These are phyloP conservation scores for Nannizzia gypsea DNA, from an alignment of 2,329 filamentous ascomycete species.

Conservation along the genomic window DNA sequence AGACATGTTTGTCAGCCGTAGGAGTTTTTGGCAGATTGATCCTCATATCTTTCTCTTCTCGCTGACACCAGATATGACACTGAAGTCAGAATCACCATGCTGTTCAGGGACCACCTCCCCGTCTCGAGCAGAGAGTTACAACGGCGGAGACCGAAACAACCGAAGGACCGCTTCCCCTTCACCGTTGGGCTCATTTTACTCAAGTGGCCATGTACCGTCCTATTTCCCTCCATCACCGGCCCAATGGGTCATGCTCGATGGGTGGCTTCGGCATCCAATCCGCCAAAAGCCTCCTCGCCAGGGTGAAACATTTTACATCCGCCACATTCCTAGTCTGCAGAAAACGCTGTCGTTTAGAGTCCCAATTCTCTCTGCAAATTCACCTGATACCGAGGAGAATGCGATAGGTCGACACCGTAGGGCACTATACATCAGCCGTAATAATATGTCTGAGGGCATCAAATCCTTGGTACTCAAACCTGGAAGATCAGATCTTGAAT, in stretches of 20 bases:
- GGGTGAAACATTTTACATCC: conserved; percentile 81
- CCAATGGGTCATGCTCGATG: conserved; percentile 67
- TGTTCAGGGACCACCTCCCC: neutral
- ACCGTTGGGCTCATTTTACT: conserved; percentile 58
- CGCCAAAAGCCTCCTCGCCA: conserved; percentile 80
- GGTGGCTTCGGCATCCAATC: conserved; percentile 64
- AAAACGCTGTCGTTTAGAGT: conserved; percentile 86
- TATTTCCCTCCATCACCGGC: conserved; percentile 78
- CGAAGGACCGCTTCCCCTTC: neutral
- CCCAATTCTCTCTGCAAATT: conserved; percentile 53
- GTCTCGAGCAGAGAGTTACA: neutral
- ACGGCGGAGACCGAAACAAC: neutral
- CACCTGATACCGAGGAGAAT: conserved; percentile 36
- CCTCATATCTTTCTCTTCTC: conserved; percentile 80
- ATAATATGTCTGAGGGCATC: conserved; percentile 23
- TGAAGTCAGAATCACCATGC: conserved; percentile 17
- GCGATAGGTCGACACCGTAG: conserved; percentile 18
- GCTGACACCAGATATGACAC: conserved; percentile 48
- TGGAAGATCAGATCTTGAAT: conserved; percentile 45
- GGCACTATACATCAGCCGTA: conserved; percentile 17
- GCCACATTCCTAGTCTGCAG: conserved; percentile 67
- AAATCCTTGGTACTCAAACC: neutral
- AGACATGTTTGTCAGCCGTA: conserved; percentile 67
- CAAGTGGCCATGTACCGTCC: conserved; percentile 73
- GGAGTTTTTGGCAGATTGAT: conserved; percentile 86